Evolutionary conservation across 169 alveolate species (phyloP).

Genomic region (Eimeria acervulina): DNA sequence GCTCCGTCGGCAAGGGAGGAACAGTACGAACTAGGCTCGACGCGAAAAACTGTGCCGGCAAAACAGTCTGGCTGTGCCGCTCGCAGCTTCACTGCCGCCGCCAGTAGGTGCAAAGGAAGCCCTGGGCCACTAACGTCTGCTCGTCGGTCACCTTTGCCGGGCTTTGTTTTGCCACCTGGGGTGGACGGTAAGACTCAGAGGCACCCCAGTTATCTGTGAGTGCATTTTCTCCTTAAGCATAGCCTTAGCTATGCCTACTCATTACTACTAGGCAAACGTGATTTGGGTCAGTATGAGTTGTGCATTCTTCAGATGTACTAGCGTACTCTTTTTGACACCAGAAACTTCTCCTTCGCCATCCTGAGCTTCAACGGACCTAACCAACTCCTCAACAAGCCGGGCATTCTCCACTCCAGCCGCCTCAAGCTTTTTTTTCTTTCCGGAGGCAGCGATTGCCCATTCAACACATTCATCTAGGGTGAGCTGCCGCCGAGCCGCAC

Average conservation of each 20-base stretch:
- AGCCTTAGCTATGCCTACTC: not conserved
- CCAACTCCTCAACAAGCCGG: slow-evolving; percentile 79
- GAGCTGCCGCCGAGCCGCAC: slow-evolving; percentile 67
- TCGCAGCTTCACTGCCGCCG: slow-evolving; percentile 72
- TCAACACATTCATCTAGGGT: slow-evolving; percentile 82
- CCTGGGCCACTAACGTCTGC: slow-evolving; percentile 30
- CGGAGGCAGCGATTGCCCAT: slow-evolving; percentile 53
- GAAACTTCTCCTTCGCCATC: slow-evolving; percentile 58
- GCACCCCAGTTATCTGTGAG: not conserved
- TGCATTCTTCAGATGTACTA: not conserved
- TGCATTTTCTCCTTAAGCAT: not conserved
- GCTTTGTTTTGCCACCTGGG: slow-evolving; percentile 49
- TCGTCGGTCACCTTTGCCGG: slow-evolving; percentile 55
- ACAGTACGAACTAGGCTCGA: slow-evolving; percentile 57
- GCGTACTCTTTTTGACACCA: slow-evolving; percentile 49
- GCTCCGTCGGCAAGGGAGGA: slow-evolving; percentile 67
- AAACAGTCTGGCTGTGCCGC: slow-evolving; percentile 76
- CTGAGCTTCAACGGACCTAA: slow-evolving; percentile 40
- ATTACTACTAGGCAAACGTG: not conserved
- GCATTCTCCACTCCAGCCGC: slow-evolving; percentile 75
- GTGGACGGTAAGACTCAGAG: not conserved
- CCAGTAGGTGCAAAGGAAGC: slow-evolving; percentile 33
- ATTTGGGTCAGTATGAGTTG: too few species aligned
- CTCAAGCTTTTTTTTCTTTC: slow-evolving; percentile 52
- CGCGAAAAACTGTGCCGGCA: slow-evolving; percentile 75